Evolutionary conservation across 2,329 filamentous ascomycete genomes (phyloP).

Genomic region (Trichoderma simmonsii): DNA sequence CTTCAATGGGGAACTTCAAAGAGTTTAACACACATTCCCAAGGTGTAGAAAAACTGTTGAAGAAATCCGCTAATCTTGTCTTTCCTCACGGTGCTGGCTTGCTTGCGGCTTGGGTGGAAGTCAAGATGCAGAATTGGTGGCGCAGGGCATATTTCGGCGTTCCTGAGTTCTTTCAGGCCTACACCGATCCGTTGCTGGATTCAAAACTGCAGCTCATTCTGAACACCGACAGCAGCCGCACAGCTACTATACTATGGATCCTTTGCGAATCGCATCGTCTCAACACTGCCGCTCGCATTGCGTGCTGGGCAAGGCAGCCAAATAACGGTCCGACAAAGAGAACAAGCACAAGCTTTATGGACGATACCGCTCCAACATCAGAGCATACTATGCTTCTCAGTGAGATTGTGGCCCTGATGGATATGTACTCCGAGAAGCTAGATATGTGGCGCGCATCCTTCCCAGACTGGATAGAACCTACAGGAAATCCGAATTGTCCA

Average conservation of each 20-base stretch:
- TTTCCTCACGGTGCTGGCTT: not conserved
- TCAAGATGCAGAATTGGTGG: slow-evolving; percentile 3
- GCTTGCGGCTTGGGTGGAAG: not conserved
- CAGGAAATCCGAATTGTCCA: not conserved
- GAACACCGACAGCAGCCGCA: not conserved
- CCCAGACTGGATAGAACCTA: not conserved
- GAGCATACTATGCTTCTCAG: not conserved
- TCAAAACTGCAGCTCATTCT: not conserved
- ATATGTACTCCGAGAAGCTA: not conserved
- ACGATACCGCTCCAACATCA: not conserved
- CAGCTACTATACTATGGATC: not conserved
- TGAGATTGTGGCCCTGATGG: not conserved
- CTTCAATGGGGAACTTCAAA: not conserved
- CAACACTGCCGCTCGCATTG: not conserved
- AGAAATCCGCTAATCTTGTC: not conserved
- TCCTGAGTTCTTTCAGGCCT: not conserved
- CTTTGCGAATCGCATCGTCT: slow-evolving; percentile 1
- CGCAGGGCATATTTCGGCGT: not conserved
- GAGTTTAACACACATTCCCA: not conserved
- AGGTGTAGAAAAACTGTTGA: not conserved
- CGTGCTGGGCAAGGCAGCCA: not conserved
- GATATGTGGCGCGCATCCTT: not conserved
- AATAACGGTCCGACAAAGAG: not conserved
- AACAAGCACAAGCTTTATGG: not conserved
- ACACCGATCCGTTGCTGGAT: not conserved